Conservation (phyloP, 805 yeast genomes). For the Candida silvicultrix region DNA sequence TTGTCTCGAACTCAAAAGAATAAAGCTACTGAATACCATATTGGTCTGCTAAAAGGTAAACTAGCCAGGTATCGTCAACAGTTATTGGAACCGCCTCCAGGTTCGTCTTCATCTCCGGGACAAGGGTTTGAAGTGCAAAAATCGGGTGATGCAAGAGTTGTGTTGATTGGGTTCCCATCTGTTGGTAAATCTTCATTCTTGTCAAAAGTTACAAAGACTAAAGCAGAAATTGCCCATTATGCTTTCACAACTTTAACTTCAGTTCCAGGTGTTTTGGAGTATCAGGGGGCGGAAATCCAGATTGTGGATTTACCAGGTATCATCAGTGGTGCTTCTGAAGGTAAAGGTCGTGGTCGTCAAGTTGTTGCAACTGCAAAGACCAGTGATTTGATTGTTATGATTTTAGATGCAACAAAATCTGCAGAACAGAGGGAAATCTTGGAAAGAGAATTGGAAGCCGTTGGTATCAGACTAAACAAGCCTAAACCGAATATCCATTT, state of each 20-base stretch:
- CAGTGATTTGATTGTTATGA: conserved; percentile 88
- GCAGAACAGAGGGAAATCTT: conserved; percentile 81
- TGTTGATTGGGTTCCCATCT: conserved; percentile 93
- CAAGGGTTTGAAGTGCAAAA: conserved; percentile 92
- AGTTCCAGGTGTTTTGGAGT: conserved; percentile 92
- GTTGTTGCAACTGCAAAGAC: conserved; percentile 96
- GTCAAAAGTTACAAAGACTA: conserved; percentile 85
- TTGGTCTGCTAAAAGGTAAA: conserved; percentile 91
- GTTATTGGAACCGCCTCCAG: conserved; percentile 80
- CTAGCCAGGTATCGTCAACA: conserved; percentile 90
- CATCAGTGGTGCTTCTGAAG: conserved; percentile 93
- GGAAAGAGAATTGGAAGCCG: conserved; percentile 86
- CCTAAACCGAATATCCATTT: conserved; percentile 70
- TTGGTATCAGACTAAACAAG: conserved; percentile 87
- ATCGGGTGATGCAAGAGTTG: conserved; percentile 94
- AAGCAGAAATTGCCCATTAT: conserved; percentile 90
- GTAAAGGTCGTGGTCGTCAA: conserved; percentile 96
- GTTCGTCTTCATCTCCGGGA: conserved; percentile 57
- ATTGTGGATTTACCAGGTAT: conserved; percentile 98
- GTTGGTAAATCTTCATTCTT: conserved; percentile 94
- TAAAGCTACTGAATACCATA: conserved; percentile 95
- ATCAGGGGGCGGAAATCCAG: conserved; percentile 95
- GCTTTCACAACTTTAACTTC: conserved; percentile 95
- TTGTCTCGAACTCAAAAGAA: conserved; percentile 94
- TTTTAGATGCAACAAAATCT: conserved; percentile 92